Conservation (phyloP, 805 yeast genomes). For the Brettanomyces custersianus region DNA sequence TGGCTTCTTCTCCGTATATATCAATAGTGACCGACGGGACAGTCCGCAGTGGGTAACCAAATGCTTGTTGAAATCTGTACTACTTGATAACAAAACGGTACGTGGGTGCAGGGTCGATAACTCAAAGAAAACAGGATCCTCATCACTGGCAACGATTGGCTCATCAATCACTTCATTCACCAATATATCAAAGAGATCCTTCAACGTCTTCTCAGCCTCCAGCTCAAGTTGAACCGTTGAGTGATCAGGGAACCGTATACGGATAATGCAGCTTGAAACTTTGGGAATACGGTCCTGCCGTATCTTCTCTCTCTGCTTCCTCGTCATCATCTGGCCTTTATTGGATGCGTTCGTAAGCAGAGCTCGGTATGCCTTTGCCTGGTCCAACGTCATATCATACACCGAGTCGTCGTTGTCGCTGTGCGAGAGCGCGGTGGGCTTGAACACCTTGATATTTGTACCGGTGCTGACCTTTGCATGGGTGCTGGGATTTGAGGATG, state of each 20-base stretch:
- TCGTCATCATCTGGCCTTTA: constrained; percentile 23
- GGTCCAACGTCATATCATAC: constrained; percentile 40
- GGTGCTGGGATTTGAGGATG: no score
- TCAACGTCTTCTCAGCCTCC: constrained; percentile 30
- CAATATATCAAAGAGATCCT: constrained; percentile 16
- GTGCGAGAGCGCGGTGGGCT: background rate
- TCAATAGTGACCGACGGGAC: constrained; percentile 26
- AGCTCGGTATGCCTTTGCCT: constrained; percentile 45
- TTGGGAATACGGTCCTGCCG: constrained; percentile 17
- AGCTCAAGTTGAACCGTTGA: constrained; percentile 43
- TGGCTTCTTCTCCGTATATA: constrained; percentile 12
- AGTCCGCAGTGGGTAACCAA: constrained; percentile 32
- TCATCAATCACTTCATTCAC: constrained; percentile 21
- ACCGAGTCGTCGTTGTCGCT: constrained; percentile 15
- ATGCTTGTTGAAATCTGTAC: constrained; percentile 17
- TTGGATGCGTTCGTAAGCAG: constrained; percentile 36
- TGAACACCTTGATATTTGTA: background rate
- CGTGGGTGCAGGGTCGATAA: constrained; percentile 44
- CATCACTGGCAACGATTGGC: constrained; percentile 13
- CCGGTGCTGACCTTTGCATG: background rate
- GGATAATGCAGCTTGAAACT: constrained; percentile 29
- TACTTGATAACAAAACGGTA: constrained; percentile 16
- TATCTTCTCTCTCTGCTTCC: constrained; percentile 26
- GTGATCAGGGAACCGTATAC: constrained; percentile 53
- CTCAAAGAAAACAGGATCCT: constrained; percentile 14